Base-by-base conservation (phyloP, 148 eudicot genomes). In the Vaccinium corymbosum region DNA sequence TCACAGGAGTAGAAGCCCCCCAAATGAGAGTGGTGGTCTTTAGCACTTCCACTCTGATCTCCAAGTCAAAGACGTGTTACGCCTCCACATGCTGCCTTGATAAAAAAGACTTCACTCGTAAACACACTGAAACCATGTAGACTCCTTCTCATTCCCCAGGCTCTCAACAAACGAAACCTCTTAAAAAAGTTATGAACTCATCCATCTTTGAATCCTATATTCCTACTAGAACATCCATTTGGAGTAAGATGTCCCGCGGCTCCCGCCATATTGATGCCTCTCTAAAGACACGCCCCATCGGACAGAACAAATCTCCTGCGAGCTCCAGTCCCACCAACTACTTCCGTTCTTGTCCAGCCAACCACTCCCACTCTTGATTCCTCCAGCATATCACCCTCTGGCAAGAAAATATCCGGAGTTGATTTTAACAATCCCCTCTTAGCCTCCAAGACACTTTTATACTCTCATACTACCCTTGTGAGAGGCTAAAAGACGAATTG, bases 351-450 rank as follows among this genome's bases (percentile, higher is more conserved):
- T 68, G 73, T 68, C 73, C 38, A 27, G 73, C 13, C 25, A 9
- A 22, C 71, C 71, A 22, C 73, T 12, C 16, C 17, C 73, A 68
- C 29, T 68, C 42, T 68, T 68, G 42, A 68, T 68, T 68, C 42
- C 73, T 68, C 38, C 73, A 64, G 29, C 71, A 64, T 64, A 64
- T 64, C 71, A 64, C 71, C 71, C 29, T 64, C 42, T 29, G 42
- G 13, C 17, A 68, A 68, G 73, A 68, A 68, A 27, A 32, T 68
- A 17, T 27, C 73, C 17, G 14, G 19, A 68, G 73, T 68, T 68
- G 73, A 68, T 68, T 68, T 68, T 68, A 12, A 14, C 25, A 68
- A 38, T 27, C 38, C 17, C 2, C 38, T 68, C 27, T 68, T 27
- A 68, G 73, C 7, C 73, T 68, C 38, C 10, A n/a, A 61, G 10